Evolutionary conservation across 108 stramenopile genomes (phyloP), one percentile per base, ranked within the genome.

Genomic region (Conticribra weissflogii): DNA sequence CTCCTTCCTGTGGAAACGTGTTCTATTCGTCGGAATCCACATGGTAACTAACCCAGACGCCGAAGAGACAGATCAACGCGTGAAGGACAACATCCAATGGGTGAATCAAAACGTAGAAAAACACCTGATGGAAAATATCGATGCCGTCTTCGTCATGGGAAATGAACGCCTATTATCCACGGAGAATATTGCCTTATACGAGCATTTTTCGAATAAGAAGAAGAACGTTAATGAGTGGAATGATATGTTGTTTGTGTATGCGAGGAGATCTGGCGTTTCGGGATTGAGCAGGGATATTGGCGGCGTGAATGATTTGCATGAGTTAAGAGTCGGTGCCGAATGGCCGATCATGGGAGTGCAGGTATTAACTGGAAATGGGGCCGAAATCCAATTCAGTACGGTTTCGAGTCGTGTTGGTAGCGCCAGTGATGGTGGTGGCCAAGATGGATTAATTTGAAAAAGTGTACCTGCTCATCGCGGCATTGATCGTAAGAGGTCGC

Each of bases 21-120:
- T 86, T 1, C 36, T 90, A 36, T 84, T 84, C 54, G 53, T 90
- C 21, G 88, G 88, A 29, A 67, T 90, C 59, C 79, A 87, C 44
- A 61, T 87, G 71, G 84, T 85, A 17, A 46, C 50, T 3, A 69
- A 57, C 61, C 33, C 27, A 31, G 30, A 54, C 30, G 62, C 28
- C 15, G 27, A 49, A 15, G 47, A 57, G 53, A 76, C 75, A 2
- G 18, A 54, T 8, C 5, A 15, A 0, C 59, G 67, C 31, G 17
- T 69, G 29, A 21, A 57, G 29, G 62, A 68, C 34, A 69, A 68
- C 33, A 18, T 63, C 32, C 41, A 76, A 16, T 76, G 75, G 75
- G 54, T 76, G 8, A n/a, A 48, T 25, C 62, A 69, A 18, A 63
- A 57, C 51, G 60, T 29, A 4, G 54, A 68, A 1, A 31, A 34